Conservation (phyloP, 164 flowering plant genomes). For the Tinospora cordifolia region DNA sequence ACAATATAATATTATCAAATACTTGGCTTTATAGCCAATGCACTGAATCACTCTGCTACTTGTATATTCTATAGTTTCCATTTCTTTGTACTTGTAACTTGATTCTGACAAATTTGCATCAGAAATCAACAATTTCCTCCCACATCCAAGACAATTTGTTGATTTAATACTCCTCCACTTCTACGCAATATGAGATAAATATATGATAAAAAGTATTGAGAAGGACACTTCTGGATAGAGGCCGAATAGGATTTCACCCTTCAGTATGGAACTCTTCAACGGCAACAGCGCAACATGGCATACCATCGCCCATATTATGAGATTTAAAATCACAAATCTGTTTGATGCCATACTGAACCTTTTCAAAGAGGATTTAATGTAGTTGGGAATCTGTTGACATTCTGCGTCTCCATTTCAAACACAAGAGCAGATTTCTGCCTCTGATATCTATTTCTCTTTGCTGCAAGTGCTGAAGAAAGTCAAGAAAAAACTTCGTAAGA, state of each 20-base stretch:
- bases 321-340: not conserved
- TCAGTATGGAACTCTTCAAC: not conserved
- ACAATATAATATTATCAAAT: not conserved
- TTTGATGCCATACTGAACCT: not conserved
- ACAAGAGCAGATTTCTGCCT: slow-evolving; percentile 91
- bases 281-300: not conserved
- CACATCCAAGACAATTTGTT: not conserved
- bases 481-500: not conserved
- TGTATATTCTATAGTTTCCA: not conserved
- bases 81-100: not conserved
- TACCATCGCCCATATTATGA: not conserved
- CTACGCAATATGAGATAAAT: not conserved
- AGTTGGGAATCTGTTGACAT: slow-evolving; percentile 66
- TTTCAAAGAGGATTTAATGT: slow-evolving; percentile 36
- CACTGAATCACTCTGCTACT: not conserved
- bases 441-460: slow-evolving; percentile 87
- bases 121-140: not conserved
- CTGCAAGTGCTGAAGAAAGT: slow-evolving; percentile 49
- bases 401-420: slow-evolving; percentile 91
- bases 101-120: not conserved
- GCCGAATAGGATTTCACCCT: not conserved
- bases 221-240: not conserved
- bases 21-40: not conserved
- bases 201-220: not conserved
- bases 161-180: too few species aligned